Conservation (phyloP, 179 eudicot genomes). For the Silene coronaria region DNA sequence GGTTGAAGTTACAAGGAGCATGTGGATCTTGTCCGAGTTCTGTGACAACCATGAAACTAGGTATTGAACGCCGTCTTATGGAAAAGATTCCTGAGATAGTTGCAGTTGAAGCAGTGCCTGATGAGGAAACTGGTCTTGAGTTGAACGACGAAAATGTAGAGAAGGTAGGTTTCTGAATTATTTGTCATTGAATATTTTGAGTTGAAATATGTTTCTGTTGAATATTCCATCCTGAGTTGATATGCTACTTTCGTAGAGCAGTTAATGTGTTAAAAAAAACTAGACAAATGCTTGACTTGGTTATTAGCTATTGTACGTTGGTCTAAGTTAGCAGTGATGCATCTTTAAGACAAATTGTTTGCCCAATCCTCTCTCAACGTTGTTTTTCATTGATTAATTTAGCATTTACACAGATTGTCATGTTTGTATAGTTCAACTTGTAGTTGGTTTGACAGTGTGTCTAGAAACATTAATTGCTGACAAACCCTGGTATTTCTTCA, state of each 20-base stretch:
- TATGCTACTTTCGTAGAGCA: background rate
- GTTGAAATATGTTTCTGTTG: background rate
- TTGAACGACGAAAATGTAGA: constrained; percentile 90
- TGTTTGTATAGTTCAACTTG: background rate
- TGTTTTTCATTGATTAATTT: background rate
- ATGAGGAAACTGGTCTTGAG: constrained; percentile 94
- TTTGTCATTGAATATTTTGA: background rate
- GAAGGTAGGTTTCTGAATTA: constrained; percentile 41
- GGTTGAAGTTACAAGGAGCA: constrained; percentile 88
- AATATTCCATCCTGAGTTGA: background rate
- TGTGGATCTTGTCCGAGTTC: constrained; percentile 99
- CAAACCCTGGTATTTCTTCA: constrained; percentile 13
- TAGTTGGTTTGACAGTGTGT: background rate
- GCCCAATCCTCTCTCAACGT: background rate
- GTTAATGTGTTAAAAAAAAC: background rate
- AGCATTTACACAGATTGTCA: background rate
- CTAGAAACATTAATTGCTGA: background rate
- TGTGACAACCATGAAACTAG: constrained; percentile 81
- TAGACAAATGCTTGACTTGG: background rate
- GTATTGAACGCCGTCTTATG: constrained; percentile 86
- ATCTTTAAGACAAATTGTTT: background rate
- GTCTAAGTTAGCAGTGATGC: background rate
- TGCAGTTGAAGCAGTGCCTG: constrained; percentile 79
- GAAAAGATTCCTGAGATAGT: constrained; percentile 90
- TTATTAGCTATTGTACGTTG: background rate